These are phyloP conservation scores for Cordyceps pruinosa DNA, from an alignment of 2,329 filamentous ascomycete species.

Conservation along the genomic window DNA sequence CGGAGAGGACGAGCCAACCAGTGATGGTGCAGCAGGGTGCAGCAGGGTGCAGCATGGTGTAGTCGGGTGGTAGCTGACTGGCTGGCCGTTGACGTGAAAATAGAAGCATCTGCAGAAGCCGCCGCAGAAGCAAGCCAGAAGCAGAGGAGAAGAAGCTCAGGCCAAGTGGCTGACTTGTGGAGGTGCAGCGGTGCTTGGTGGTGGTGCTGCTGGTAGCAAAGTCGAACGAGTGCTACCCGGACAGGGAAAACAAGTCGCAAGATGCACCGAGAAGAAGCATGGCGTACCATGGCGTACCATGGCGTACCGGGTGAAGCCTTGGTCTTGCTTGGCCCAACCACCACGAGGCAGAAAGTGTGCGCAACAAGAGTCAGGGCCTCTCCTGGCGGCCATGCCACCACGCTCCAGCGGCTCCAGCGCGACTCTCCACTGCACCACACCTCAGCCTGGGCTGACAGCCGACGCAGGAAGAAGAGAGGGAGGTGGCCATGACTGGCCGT, in stretches of 20 bases:
- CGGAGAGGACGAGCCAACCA: background rate
- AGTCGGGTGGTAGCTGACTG: too few relatives aligned
- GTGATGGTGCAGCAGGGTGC: too few relatives aligned
- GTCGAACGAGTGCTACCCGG: too few relatives aligned
- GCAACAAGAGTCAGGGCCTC: background rate
- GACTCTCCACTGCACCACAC: background rate
- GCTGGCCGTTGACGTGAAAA: too few relatives aligned
- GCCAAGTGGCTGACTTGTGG: background rate
- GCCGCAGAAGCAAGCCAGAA: constrained; percentile 5
- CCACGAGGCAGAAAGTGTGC: too few relatives aligned
- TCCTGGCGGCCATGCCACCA: background rate
- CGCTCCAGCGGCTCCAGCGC: background rate
- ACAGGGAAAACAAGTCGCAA: too few relatives aligned
- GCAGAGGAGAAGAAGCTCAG: constrained; percentile 5
- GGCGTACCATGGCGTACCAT: too few relatives aligned
- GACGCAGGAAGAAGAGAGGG: background rate
- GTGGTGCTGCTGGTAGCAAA: too few relatives aligned
- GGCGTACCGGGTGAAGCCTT: background rate
- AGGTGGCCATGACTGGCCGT: background rate
- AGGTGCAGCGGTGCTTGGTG: too few relatives aligned
- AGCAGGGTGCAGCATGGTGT: too few relatives aligned
- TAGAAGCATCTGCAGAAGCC: constrained; percentile 1
- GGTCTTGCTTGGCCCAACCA: background rate
- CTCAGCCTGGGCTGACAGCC: background rate
- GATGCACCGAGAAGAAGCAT: too few relatives aligned